Conservation (phyloP, 148 eudicot genomes). For the Silene conica region DNA sequence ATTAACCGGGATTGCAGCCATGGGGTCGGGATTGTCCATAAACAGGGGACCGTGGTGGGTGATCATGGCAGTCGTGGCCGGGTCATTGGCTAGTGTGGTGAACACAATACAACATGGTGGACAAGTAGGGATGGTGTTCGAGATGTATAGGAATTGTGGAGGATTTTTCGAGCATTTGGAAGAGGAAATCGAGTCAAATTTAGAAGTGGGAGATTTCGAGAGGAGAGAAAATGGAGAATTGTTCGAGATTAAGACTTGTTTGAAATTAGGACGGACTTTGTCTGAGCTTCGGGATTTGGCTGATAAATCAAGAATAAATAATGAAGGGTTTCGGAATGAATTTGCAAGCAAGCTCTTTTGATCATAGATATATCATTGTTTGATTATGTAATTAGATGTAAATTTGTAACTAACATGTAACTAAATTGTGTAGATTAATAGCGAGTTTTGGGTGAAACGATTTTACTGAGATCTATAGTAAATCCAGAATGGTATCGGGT, state of each 20-base stretch:
- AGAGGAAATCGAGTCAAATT: conserved; percentile 31
- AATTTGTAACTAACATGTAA: too few relatives aligned
- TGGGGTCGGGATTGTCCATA: conserved; percentile 38
- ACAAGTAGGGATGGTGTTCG: conserved; percentile 84
- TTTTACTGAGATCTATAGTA: too few relatives aligned
- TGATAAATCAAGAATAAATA: conserved; percentile 24
- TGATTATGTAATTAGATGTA: neutral
- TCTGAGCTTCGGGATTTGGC: conserved; percentile 49
- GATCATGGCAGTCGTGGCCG: conserved; percentile 35
- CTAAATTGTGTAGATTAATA: too few relatives aligned
- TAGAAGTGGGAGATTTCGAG: conserved; percentile 27
- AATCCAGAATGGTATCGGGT: too few relatives aligned
- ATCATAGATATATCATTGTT: neutral
- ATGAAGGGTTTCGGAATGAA: conserved; percentile 31
- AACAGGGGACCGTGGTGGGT: conserved; percentile 37
- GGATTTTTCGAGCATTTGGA: conserved; percentile 48
- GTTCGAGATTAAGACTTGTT: conserved; percentile 52
- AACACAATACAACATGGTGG: conserved; percentile 66
- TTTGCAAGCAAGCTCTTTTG: conserved; percentile 66
- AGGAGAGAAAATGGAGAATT: conserved; percentile 52
- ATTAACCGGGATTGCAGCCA: conserved; percentile 49
- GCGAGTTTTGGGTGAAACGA: too few relatives aligned
- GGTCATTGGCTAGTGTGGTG: conserved; percentile 35
- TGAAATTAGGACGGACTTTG: conserved; percentile 54
- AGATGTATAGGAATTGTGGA: conserved; percentile 69